A percentile compares a stretch with the other conserved stretches of the same genome.
These are phyloP conservation scores for Acacia melanoxylon DNA, from an alignment of 306 rosid genomes.

Conservation along the genomic window DNA sequence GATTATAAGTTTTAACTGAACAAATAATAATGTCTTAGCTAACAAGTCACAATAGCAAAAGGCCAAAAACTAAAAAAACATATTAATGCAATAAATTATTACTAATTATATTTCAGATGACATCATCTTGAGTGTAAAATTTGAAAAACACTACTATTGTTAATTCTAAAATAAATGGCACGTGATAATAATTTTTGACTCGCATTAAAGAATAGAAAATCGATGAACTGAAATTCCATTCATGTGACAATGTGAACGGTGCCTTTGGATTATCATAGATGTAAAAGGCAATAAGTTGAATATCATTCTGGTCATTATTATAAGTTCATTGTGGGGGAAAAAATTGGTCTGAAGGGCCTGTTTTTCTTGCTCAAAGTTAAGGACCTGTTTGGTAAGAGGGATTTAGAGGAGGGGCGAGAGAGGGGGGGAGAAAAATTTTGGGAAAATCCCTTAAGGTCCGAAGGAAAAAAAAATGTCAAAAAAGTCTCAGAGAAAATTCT, in stretches of 20 bases:
- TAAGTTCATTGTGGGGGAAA: no score
- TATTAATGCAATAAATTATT: neutral
- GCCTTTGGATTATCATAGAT: neutral
- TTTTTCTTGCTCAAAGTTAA: no score
- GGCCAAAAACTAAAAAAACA: neutral
- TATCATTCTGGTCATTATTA: no score
- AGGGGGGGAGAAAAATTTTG: no score
- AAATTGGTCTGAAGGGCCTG: no score
- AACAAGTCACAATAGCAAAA: neutral
- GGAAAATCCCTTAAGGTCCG: no score
- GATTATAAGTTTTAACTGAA: no score
- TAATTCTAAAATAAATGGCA: neutral
- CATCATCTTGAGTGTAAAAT: neutral
- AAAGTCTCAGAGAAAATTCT: no score
- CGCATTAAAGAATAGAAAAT: neutral
- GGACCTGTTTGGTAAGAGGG: no score
- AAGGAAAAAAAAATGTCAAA: no score
- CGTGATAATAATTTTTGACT: neutral
- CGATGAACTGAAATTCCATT: neutral
- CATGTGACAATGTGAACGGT: neutral
- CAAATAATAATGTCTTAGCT: neutral
- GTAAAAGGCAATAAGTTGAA: neutral
- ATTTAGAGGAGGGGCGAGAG: no score
- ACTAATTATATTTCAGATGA: neutral
- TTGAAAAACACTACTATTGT: neutral